These are phyloP conservation scores for Diplodia scrobiculata DNA, from an alignment of 2,329 filamentous ascomycete genomes.

Conservation along the genomic window DNA sequence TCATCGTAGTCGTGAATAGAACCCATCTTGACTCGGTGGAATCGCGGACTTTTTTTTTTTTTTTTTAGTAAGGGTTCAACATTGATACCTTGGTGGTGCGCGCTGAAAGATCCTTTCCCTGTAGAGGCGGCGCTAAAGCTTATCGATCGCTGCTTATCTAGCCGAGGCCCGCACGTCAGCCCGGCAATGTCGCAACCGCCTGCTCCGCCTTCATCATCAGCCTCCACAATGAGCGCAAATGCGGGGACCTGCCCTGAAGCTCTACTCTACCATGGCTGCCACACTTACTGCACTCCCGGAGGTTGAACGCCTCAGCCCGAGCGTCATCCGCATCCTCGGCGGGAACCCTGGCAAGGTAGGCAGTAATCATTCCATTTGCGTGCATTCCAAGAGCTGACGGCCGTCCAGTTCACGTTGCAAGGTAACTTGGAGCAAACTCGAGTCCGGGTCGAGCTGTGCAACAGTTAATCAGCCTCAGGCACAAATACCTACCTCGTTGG, in stretches of 20 bases:
- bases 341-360: constrained; percentile 82
- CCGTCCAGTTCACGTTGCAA: constrained; percentile 62
- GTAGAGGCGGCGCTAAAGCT: not conserved
- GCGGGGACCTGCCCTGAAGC: not conserved
- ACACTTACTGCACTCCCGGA: constrained; percentile 56
- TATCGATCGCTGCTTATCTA: constrained; percentile 8
- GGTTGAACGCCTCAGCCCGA: constrained; percentile 74
- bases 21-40: constrained; percentile 12
- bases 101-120: constrained; percentile 10
- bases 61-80: not conserved
- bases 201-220: constrained; percentile 1
- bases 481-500: constrained; percentile 96
- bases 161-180: constrained; percentile 9
- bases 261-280: constrained; percentile 15
- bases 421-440: constrained; percentile 45
- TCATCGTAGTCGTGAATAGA: constrained; percentile 40
- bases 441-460: not conserved
- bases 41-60: not conserved
- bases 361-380: constrained; percentile 44
- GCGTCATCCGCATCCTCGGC: constrained; percentile 80
- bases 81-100: constrained; percentile 24
- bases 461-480: constrained; percentile 47
- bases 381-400: not conserved
- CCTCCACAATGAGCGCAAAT: constrained; percentile 15
- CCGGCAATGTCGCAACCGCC: constrained; percentile 17